These are phyloP conservation scores for Lachnellula subtilissima DNA, from an alignment of 2,329 filamentous ascomycete species.

Conservation along the genomic window DNA sequence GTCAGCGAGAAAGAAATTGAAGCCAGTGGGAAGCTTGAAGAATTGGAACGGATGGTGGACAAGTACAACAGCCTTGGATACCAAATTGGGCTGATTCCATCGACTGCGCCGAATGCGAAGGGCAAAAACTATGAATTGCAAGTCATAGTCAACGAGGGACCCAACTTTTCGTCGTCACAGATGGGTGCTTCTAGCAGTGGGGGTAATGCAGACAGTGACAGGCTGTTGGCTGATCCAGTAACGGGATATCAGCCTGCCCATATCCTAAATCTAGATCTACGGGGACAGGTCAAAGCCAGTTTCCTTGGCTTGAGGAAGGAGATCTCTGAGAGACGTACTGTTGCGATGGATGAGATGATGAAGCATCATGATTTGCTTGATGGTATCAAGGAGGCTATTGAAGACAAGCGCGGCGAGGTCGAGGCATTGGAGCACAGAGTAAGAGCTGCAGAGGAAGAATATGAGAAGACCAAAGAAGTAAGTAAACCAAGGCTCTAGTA, in stretches of 20 bases:
- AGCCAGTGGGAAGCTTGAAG: constrained; percentile 78
- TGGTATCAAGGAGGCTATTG: constrained; percentile 92
- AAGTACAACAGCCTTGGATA: constrained; percentile 93
- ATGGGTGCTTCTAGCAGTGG: constrained; percentile 33
- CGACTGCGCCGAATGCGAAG: constrained; percentile 78
- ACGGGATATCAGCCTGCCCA: constrained; percentile 89
- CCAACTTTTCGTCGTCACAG: constrained; percentile 68
- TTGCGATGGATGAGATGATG: constrained; percentile 83
- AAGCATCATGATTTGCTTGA: constrained; percentile 92
- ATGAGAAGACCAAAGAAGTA: constrained; percentile 85
- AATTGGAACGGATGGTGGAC: constrained; percentile 85
- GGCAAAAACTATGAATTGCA: constrained; percentile 80
- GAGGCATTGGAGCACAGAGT: constrained; percentile 87
- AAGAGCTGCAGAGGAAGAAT: constrained; percentile 84
- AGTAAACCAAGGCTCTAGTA: neutral
- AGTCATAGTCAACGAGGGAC: constrained; percentile 72
- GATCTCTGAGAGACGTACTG: constrained; percentile 80
- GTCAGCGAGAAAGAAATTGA: constrained; percentile 85
- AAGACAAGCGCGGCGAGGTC: constrained; percentile 90
- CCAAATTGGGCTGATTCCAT: constrained; percentile 84
- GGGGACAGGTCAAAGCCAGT: constrained; percentile 73
- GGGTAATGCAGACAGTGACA: constrained; percentile 55
- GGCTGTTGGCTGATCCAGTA: constrained; percentile 73
- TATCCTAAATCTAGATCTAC: constrained; percentile 82
- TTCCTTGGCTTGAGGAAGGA: constrained; percentile 79